phyloP scores from a whole-genome alignment of 2,329 filamentous ascomycete genomes.

The Ophiosphaerella korrae region DNA sequence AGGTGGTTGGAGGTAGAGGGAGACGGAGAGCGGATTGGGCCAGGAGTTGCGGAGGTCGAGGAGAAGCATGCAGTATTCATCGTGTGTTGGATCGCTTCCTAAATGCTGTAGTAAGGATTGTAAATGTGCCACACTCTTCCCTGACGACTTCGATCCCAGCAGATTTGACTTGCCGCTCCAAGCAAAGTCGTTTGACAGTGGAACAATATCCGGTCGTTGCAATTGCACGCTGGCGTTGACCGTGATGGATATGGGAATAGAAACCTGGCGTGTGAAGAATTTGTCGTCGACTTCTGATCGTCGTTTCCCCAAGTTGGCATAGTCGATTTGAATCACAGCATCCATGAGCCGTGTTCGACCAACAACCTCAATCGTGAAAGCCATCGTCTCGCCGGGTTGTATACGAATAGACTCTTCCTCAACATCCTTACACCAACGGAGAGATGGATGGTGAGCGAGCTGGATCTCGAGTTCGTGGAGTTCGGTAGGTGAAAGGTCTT shows the following conservation, averaged over 20 bases:
- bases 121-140: slow-evolving; percentile 40
- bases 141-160: slow-evolving; percentile 47
- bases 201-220: slow-evolving; percentile 76
- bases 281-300: slow-evolving; percentile 70
- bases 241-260: slow-evolving; percentile 80
- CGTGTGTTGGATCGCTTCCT: slow-evolving; percentile 48
- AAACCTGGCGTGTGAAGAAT: slow-evolving; percentile 84
- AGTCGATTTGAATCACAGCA: slow-evolving; percentile 82
- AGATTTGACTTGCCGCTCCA: too few species aligned
- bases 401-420: slow-evolving; percentile 62
- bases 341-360: slow-evolving; percentile 84
- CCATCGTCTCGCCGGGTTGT: slow-evolving; percentile 67
- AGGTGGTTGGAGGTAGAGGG: slow-evolving; percentile 56
- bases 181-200: slow-evolving; percentile 71
- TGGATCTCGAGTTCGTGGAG: slow-evolving; percentile 86
- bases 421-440: slow-evolving; percentile 54
- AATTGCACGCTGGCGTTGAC: slow-evolving; percentile 92
- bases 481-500: slow-evolving; percentile 77
- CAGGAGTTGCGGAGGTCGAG: slow-evolving; percentile 89
- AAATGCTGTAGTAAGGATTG: slow-evolving; percentile 53
- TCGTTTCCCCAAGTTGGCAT: slow-evolving; percentile 76
- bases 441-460: slow-evolving; percentile 71
- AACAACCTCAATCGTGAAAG: slow-evolving; percentile 81
- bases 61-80: slow-evolving; percentile 77
- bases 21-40: slow-evolving; percentile 77